phyloP scores from a whole-genome alignment of 345 rosid species.

The Combretum micranthum region DNA sequence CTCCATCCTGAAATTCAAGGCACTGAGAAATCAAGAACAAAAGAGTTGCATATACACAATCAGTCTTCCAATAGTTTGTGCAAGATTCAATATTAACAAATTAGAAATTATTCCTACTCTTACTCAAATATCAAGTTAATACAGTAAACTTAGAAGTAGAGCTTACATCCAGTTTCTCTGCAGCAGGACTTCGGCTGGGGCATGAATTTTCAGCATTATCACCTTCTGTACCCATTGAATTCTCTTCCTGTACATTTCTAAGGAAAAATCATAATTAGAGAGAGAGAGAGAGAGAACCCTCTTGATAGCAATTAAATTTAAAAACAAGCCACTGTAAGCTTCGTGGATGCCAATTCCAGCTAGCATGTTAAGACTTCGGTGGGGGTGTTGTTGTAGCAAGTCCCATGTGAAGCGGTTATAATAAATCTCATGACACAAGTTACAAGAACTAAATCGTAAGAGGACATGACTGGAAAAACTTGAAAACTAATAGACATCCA shows the following conservation, averaged over 20 bases:
- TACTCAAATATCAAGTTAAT: not conserved
- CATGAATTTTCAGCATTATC: conserved; percentile 46
- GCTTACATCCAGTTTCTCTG: conserved; percentile 37
- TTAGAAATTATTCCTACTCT: not conserved
- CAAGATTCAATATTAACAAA: not conserved
- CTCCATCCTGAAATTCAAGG: conserved; percentile 36
- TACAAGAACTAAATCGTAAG: too few species aligned
- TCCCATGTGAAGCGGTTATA: too few species aligned
- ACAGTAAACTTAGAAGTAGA: conserved; percentile 11
- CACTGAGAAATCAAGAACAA: conserved; percentile 6
- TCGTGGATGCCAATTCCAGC: too few species aligned
- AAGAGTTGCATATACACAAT: not conserved
- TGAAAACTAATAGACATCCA: too few species aligned
- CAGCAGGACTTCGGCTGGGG: conserved; percentile 36
- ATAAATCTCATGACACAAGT: too few species aligned
- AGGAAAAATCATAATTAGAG: conserved; percentile 10
- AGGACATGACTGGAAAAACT: too few species aligned
- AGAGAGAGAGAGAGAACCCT: conserved; percentile 3
- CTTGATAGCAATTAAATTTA: too few species aligned
- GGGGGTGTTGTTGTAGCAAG: too few species aligned
- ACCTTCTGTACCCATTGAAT: conserved; percentile 40
- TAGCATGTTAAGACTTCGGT: too few species aligned
- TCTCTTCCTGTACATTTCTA: conserved; percentile 61
- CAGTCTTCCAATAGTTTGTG: not conserved
- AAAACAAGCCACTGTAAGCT: too few species aligned